Evolutionary conservation across 1,284 basidiomycete species (phyloP), one percentile per base, ranked within the genome.

Genomic region (Anthracocystis setariae): DNA sequence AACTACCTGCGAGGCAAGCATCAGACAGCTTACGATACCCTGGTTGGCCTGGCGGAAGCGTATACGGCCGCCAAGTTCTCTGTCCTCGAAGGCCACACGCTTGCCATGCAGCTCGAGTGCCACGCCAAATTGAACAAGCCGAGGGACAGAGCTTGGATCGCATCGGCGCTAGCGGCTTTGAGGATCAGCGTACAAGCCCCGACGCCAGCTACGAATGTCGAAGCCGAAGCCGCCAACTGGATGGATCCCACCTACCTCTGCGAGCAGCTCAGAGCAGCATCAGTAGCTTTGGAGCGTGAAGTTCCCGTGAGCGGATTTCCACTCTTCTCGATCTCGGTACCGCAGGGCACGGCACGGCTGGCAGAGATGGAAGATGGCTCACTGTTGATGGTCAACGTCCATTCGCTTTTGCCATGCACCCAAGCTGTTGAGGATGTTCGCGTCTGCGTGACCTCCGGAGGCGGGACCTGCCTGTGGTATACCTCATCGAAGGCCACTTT

Each of bases 21-120:
- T 62, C 37, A 67, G n/a, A 17, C 48, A 17, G 66, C 64, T 1
- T 60, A 54, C 42, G 55, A 50, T 13, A 48, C 50, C 17, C 48
- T 72, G 65, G 32, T 33, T 8, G 52, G 21, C 53, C 40, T 61
- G 50, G 67, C 68, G 1, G 52, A 63, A 21, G 35, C 40, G 5
- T 77, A 93, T 91, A 17, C 87, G 33, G 77, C 79, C 17, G 58
- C 89, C 88, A 81, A 86, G 72, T 94, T 92, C 91, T 86, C 88
- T 23, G 88, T 88, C 8, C 84, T 94, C 50, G 91, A 93, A 80
- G 88, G 88, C 0, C 88, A 88, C 71, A 90, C 92, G 87, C 87
- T 92, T 13, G 87, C 87, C 2, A 87, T 87, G 62, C 89, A 90
- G 5, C 85, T 92, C 27, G 88, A 89, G 67, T 88, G 88, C 1